These are phyloP conservation scores for Penicillium ochrochloron DNA, from an alignment of 495 filamentous ascomycete genomes.

Conservation along the genomic window DNA sequence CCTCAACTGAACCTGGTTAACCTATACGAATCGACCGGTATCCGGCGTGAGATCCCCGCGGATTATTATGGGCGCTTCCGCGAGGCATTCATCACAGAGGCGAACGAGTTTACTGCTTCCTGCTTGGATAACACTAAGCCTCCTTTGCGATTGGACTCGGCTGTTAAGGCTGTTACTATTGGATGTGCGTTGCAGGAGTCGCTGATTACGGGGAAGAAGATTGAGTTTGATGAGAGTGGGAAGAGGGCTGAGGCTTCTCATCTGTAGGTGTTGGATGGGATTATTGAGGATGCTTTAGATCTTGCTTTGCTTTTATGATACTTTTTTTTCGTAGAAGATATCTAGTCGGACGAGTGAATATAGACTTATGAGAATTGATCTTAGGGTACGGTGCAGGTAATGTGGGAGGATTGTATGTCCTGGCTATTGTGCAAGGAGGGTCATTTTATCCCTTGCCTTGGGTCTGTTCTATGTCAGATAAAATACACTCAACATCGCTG, in stretches of 20 bases:
- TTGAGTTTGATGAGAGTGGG: conserved; percentile 42
- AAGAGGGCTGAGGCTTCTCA: conserved; percentile 26
- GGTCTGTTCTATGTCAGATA: no score
- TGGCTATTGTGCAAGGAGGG: no score
- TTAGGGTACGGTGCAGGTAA: no score
- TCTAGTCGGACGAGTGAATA: background rate
- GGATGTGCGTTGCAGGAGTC: conserved; percentile 43
- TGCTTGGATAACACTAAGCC: conserved; percentile 54
- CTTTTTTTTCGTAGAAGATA: background rate
- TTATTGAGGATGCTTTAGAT: background rate
- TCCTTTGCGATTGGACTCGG: conserved; percentile 47
- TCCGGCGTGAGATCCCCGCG: conserved; percentile 55
- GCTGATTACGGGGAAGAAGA: conserved; percentile 41
- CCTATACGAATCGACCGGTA: conserved; percentile 48
- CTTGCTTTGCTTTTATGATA: no score
- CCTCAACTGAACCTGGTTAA: conserved; percentile 55
- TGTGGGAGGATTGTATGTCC: no score
- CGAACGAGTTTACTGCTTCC: conserved; percentile 58
- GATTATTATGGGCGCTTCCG: conserved; percentile 62
- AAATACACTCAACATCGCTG: no score
- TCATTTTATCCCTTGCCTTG: no score
- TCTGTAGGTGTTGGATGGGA: conserved; percentile 10
- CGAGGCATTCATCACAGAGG: conserved; percentile 60
- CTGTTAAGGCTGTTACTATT: conserved; percentile 39
- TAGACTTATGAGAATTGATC: background rate